phyloP scores from a whole-genome alignment of 176 grass and related monocot genomes.

The Stipa capillata region DNA sequence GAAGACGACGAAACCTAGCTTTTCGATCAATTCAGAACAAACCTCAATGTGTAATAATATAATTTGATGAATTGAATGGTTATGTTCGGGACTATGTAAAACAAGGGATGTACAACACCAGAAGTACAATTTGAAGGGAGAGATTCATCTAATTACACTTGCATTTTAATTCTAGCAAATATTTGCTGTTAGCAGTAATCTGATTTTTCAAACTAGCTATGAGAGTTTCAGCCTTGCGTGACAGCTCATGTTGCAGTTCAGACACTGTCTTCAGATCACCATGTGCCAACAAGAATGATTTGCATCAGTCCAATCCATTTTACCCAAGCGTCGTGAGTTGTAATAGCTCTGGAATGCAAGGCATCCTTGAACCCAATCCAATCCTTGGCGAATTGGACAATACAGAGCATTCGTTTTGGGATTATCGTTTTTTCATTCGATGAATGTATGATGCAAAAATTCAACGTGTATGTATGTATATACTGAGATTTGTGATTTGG shows the following conservation, averaged over 20 bases:
- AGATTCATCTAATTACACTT: constrained; percentile 39
- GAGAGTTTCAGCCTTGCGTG: constrained; percentile 27
- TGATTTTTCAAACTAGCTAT: constrained; percentile 31
- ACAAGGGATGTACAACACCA: no score
- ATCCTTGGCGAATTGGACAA: constrained; percentile 39
- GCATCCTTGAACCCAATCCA: constrained; percentile 61
- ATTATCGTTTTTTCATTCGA: no score
- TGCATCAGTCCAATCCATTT: constrained; percentile 26
- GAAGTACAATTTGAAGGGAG: constrained; percentile 28
- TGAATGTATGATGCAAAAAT: no score
- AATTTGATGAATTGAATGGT: no score
- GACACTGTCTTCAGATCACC: constrained; percentile 37
- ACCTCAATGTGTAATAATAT: no score
- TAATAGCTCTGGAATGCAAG: constrained; percentile 46
- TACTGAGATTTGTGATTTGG: no score
- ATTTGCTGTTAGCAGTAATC: constrained; percentile 34
- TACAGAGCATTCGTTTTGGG: no score
- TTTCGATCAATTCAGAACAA: no score
- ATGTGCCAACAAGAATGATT: constrained; percentile 25
- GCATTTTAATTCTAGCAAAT: constrained; percentile 28
- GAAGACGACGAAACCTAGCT: no score
- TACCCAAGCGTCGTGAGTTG: constrained; percentile 26
- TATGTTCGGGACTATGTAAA: no score
- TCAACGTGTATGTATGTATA: no score
- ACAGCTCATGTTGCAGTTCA: constrained; percentile 29